These are phyloP conservation scores for Talaromyces marneffei DNA, from an alignment of 2,329 filamentous ascomycete species.

Conservation along the genomic window DNA sequence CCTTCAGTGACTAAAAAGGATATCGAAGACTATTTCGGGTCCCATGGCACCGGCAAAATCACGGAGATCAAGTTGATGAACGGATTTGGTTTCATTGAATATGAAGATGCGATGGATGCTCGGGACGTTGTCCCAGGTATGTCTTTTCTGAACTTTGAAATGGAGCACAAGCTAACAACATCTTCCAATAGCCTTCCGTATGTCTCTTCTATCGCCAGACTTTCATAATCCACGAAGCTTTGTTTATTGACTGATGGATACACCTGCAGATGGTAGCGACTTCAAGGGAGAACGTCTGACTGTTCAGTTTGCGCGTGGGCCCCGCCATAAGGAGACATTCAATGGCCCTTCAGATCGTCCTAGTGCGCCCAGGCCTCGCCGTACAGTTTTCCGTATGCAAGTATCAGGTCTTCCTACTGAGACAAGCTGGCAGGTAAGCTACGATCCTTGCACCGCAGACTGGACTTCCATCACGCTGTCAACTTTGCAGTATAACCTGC, in stretches of 20 bases:
- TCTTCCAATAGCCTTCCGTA: slow-evolving; percentile 50
- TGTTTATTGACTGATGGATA: slow-evolving; percentile 3
- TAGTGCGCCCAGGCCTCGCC: slow-evolving; percentile 70
- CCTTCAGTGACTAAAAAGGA: slow-evolving; percentile 87
- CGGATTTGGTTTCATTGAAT: slow-evolving; percentile 99
- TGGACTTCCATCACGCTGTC: background rate
- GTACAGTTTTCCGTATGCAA: slow-evolving; percentile 94
- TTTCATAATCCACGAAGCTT: background rate
- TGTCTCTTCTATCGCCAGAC: slow-evolving; percentile 19
- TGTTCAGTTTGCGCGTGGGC: slow-evolving; percentile 94
- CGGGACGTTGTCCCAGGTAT: slow-evolving; percentile 96
- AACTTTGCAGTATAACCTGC: background rate
- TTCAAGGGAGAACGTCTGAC: slow-evolving; percentile 98
- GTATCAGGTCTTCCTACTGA: slow-evolving; percentile 88
- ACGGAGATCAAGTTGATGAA: slow-evolving; percentile 99
- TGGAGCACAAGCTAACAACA: slow-evolving; percentile 17
- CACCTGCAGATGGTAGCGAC: slow-evolving; percentile 74
- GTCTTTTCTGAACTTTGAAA: slow-evolving; percentile 28
- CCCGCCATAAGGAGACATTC: slow-evolving; percentile 62
- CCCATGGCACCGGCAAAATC: slow-evolving; percentile 94
- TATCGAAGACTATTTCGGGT: slow-evolving; percentile 90
- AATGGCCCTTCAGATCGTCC: slow-evolving; percentile 58
- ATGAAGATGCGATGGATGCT: slow-evolving; percentile 96
- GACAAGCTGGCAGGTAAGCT: slow-evolving; percentile 99
- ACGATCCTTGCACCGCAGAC: background rate